Evolutionary conservation across 331 rosid genomes (phyloP).

Genomic region (Pyrus hybrid): DNA sequence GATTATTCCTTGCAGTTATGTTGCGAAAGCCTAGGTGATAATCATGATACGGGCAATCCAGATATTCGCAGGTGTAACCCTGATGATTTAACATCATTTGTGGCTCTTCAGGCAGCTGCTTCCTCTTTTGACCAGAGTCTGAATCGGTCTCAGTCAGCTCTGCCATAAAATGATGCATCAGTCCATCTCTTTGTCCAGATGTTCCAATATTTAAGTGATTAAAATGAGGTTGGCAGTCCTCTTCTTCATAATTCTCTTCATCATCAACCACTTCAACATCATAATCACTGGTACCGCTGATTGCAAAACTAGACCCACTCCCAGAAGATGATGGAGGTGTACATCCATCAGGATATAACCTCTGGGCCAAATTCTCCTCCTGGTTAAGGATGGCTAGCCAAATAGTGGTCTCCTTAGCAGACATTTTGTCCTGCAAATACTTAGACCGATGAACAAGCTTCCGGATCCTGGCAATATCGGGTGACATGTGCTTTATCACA

Average conservation of each 20-base stretch:
- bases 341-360: conserved; percentile 60
- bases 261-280: conserved; percentile 76
- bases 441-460: conserved; percentile 90
- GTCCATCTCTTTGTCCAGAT: conserved; percentile 35
- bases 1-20: conserved; percentile 68
- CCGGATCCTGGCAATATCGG: conserved; percentile 87
- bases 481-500: conserved; percentile 90
- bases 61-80: conserved; percentile 65
- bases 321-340: conserved; percentile 48
- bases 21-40: conserved; percentile 53
- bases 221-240: conserved; percentile 50
- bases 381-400: conserved; percentile 93
- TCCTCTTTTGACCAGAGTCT: conserved; percentile 59
- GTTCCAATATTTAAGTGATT: conserved; percentile 40
- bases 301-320: conserved; percentile 45
- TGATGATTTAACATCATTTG: conserved; percentile 47
- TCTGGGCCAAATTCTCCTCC: conserved; percentile 74
- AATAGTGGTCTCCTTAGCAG: conserved; percentile 91
- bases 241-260: conserved; percentile 49
- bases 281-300: conserved; percentile 62
- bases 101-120: conserved; percentile 38
- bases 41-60: conserved; percentile 59
- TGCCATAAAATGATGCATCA: conserved; percentile 42
- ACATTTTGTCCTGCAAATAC: conserved; percentile 91
- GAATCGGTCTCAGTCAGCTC: conserved; percentile 37